Conservation (phyloP, 2,329 filamentous ascomycete genomes). For the Aspergillus glaucus region DNA sequence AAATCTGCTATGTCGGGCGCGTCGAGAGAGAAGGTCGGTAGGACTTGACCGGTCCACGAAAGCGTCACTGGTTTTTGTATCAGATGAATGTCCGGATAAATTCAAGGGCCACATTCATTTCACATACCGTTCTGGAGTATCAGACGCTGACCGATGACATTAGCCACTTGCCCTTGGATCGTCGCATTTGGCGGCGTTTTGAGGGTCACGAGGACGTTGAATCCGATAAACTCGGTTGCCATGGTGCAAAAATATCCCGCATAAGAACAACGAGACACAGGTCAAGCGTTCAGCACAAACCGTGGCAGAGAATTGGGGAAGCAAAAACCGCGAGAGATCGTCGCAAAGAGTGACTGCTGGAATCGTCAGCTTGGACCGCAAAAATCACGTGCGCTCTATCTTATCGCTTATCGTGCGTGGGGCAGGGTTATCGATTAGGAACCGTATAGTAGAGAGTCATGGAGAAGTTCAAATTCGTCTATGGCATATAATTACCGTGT, state of each 20-base stretch:
- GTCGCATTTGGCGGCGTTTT: constrained; percentile 57
- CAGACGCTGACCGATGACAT: constrained; percentile 63
- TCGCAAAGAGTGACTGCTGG: constrained; percentile 1
- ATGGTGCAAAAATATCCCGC: constrained; percentile 37
- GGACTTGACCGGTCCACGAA: constrained; percentile 46
- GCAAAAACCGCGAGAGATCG: neutral
- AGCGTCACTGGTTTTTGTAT: constrained; percentile 37
- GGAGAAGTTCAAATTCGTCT: neutral
- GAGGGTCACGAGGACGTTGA: constrained; percentile 69
- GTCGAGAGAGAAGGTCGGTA: constrained; percentile 51
- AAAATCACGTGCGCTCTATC: neutral
- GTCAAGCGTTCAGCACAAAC: neutral
- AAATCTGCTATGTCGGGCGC: constrained; percentile 55
- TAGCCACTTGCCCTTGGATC: constrained; percentile 64
- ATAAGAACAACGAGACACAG: neutral
- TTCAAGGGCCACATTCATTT: neutral
- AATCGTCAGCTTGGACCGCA: neutral
- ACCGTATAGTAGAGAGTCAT: neutral
- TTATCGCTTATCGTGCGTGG: neutral
- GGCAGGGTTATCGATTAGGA: neutral
- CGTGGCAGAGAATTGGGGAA: neutral
- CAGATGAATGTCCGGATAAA: neutral
- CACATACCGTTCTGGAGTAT: constrained; percentile 64
- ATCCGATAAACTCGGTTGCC: constrained; percentile 66
- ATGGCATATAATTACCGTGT: neutral